Percentiles rank a stretch among this genome's conserved stretches.
These are phyloP conservation scores for Gentiana straminea DNA, from an alignment of 257 asterid genomes.

Conservation along the genomic window DNA sequence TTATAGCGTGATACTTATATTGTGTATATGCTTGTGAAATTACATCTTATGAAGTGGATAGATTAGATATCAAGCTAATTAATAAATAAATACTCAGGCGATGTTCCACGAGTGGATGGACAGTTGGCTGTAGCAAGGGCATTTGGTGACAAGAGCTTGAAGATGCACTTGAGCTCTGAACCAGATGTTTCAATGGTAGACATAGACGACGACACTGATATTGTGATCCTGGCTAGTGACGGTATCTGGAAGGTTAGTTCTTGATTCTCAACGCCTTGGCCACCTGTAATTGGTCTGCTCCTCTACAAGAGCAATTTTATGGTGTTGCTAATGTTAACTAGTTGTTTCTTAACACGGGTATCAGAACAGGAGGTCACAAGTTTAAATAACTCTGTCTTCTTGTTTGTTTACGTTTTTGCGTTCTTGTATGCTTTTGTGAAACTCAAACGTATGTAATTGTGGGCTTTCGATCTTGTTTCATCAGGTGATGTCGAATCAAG, in stretches of 20 bases:
- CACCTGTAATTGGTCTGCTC: too few relatives aligned
- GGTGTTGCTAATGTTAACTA: neutral
- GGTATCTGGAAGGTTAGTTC: constrained; percentile 84
- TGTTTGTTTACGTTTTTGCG: neutral
- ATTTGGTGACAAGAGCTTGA: constrained; percentile 86
- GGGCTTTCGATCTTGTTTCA: neutral
- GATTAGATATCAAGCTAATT: too few relatives aligned
- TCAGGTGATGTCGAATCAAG: constrained; percentile 86
- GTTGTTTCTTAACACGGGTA: neutral
- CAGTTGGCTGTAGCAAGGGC: constrained; percentile 95
- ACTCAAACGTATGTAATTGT: neutral
- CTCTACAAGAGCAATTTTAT: too few relatives aligned
- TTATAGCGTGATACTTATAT: neutral
- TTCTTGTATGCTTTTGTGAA: neutral
- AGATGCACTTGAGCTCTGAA: constrained; percentile 82
- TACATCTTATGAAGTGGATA: too few relatives aligned
- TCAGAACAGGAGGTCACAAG: neutral
- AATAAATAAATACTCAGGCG: constrained; percentile 33
- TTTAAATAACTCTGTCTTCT: neutral
- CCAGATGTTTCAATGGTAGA: constrained; percentile 52
- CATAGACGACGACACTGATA: constrained; percentile 63
- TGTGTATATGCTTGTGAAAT: too few relatives aligned
- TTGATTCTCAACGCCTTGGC: neutral
- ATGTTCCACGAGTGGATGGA: constrained; percentile 90
- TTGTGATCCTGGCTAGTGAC: constrained; percentile 80